Base-by-base conservation (phyloP, 441 rosid genomes). In the Breynia disticha region DNA sequence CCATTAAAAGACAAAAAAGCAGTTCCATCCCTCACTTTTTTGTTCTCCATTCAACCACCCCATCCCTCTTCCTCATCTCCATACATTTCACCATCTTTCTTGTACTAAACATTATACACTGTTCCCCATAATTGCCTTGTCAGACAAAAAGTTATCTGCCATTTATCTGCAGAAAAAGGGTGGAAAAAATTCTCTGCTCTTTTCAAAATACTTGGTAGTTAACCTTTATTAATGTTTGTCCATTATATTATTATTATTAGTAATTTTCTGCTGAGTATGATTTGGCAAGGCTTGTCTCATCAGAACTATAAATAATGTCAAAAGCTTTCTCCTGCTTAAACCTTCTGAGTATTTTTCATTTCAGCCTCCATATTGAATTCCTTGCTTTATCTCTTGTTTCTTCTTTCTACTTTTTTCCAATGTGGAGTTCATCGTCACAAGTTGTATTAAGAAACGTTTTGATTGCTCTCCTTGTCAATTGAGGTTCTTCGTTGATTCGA, bases 261-360 rank as follows among this genome's bases (percentile, higher is more conserved):
- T 22, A 63, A 50, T 45, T 63, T 48, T 42, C 50, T 52, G 12
- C 38, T 17, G 32, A 58, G 46, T 41, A 52, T 70, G 51, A 48
- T 60, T 51, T 37, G 32, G 46, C 50, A 54, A n/a, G 16, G 48
- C 59, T 46, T 50, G 16, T 52, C 60, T 55, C 41, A 20, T 44
- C 57, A 47, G 42, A 51, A 44, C 70, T 69, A 64, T 76, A 59
- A 16, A 47, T 73, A 70, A 63, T 60, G 62, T 59, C 60, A 63
- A 52, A 62, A 53, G 48, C 37, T 68, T 61, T 55, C 56, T 55
- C 60, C 62, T 46, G 45, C 56, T 55, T 39, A 39, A 57, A 42
- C 44, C 37, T 16, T 53, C 51, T 61, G 54, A 19, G 24, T n/a
- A 43, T 71, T 59, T 67, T 57, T 67, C 37, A 19, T 68, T 28